Conservation (phyloP, 257 asterid species). For the Lithospermum erythrorhizon region DNA sequence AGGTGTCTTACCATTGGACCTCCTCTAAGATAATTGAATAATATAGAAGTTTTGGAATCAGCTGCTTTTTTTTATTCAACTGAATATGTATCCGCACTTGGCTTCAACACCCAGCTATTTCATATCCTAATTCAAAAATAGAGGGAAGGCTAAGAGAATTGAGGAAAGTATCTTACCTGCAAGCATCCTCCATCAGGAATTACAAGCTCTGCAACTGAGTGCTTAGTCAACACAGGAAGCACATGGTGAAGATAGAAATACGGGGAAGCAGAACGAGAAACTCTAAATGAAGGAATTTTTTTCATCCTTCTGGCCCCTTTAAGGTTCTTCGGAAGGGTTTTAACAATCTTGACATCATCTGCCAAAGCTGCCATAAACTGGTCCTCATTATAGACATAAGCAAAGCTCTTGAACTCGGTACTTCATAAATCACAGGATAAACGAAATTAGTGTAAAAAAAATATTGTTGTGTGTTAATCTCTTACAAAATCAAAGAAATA, state of each 20-base stretch:
- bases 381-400: constrained; percentile 87
- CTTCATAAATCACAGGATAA: constrained; percentile 36
- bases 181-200: constrained; percentile 94
- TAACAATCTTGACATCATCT: constrained; percentile 67
- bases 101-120: no score
- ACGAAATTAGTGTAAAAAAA: constrained; percentile 2
- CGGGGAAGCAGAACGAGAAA: constrained; percentile 54
- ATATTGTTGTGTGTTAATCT: background rate
- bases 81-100: no score
- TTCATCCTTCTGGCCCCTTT: constrained; percentile 94
- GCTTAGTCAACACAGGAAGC: constrained; percentile 63
- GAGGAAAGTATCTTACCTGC: constrained; percentile 39
- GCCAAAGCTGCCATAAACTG: constrained; percentile 69
- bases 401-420: constrained; percentile 94
- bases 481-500: background rate
- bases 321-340: constrained; percentile 79
- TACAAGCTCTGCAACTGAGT: constrained; percentile 88
- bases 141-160: background rate
- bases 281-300: constrained; percentile 90
- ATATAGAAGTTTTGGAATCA: no score
- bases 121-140: background rate
- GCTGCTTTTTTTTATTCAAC: no score
- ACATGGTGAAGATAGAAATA: constrained; percentile 84
- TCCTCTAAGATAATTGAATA: no score
- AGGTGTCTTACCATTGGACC: no score